These are phyloP conservation scores for Abelmoschus esculentus DNA, from an alignment of 345 rosid species.

Conservation along the genomic window DNA sequence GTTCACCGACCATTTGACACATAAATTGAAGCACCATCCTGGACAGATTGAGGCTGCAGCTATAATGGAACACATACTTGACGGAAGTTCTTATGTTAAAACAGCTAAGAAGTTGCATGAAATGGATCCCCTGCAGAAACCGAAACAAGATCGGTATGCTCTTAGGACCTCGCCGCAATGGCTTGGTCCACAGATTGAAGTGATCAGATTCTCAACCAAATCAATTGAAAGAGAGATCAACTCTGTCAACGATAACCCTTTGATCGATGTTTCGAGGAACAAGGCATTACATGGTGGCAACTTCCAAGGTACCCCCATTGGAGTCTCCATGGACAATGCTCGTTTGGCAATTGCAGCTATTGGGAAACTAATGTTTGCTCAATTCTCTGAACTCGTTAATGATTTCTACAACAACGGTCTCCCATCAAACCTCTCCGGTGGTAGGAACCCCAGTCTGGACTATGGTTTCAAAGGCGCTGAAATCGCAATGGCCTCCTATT, in stretches of 20 bases:
- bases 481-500: conserved; percentile 66
- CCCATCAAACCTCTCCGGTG: conserved; percentile 59
- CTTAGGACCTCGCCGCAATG: conserved; percentile 51
- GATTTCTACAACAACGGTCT: conserved; percentile 73
- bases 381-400: conserved; percentile 58
- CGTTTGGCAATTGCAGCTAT: conserved; percentile 43
- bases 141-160: conserved; percentile 50
- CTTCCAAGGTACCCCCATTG: conserved; percentile 55
- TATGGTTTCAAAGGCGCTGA: conserved; percentile 75
- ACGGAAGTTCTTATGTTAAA: conserved; percentile 37
- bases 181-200: conserved; percentile 55
- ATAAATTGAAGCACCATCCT: conserved; percentile 49
- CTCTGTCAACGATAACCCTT: conserved; percentile 56
- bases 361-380: conserved; percentile 51
- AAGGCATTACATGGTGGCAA: conserved; percentile 70
- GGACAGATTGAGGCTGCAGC: conserved; percentile 59
- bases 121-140: conserved; percentile 44
- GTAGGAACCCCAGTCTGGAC: conserved; percentile 68
- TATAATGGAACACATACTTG: conserved; percentile 45
- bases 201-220: conserved; percentile 37
- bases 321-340: conserved; percentile 48
- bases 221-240: conserved; percentile 49
- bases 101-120: conserved; percentile 39
- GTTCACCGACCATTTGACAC: conserved; percentile 48
- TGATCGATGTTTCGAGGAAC: conserved; percentile 63